Evolutionary conservation across 2,329 filamentous ascomycete genomes (phyloP).

Genomic region (Pseudopyrenochaeta lycopersici): DNA sequence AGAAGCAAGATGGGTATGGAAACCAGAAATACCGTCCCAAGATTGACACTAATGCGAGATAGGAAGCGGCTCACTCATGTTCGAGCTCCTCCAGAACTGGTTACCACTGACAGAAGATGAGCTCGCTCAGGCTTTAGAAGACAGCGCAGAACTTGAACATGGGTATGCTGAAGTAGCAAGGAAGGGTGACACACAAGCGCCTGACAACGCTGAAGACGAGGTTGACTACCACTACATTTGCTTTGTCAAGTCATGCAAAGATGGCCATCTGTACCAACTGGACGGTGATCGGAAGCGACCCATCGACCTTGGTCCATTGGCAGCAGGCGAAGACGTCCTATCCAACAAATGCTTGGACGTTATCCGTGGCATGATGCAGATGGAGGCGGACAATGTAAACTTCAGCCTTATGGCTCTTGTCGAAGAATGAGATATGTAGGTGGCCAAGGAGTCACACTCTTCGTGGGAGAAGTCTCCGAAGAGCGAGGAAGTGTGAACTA

Average conservation of each 20-base stretch:
- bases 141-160: conserved; percentile 31
- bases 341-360: conserved; percentile 26
- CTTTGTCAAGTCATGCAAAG: conserved; percentile 40
- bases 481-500: conserved; percentile 64
- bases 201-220: conserved; percentile 39
- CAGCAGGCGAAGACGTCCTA: conserved; percentile 32
- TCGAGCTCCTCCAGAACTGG: conserved; percentile 15
- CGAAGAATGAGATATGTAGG: conserved; percentile 51
- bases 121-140: conserved; percentile 30
- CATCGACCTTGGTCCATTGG: conserved; percentile 36
- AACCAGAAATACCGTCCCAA: too few species aligned
- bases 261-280: conserved; percentile 37
- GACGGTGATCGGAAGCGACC: conserved; percentile 44
- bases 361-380: conserved; percentile 30
- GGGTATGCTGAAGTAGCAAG: conserved; percentile 35
- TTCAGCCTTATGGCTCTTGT: conserved; percentile 46
- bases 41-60: neutral
- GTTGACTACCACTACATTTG: conserved; percentile 47
- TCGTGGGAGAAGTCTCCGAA: conserved; percentile 51
- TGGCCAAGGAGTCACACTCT: conserved; percentile 63
- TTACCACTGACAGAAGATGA: conserved; percentile 17
- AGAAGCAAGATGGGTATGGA: conserved; percentile 66
- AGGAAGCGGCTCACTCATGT: conserved; percentile 24
- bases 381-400: conserved; percentile 25
- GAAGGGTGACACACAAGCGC: conserved; percentile 37